Evolutionary conservation across 2,329 filamentous ascomycete genomes (phyloP), one percentile per base, ranked within the genome.

Genomic region (Ceratocystis destructans): DNA sequence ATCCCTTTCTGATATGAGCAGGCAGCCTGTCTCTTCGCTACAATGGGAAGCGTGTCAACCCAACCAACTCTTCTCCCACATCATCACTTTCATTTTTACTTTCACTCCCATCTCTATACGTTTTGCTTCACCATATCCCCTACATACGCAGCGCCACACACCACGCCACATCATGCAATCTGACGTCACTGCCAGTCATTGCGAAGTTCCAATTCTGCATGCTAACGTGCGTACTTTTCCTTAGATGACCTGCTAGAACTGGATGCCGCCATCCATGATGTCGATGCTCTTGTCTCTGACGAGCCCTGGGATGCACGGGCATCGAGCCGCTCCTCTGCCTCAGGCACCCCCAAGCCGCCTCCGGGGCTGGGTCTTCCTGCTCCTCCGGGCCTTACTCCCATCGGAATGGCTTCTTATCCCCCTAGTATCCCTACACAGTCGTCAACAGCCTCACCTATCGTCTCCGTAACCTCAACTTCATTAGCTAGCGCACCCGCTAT

Each of bases 271-370:
- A 80, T 79, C 2, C 78, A 79, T 55, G 85, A 82, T n/a, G 83
- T 89, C 50, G 86, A 89, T 72, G 85, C 85, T 2, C 76, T 89
- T 3, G 86, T 89, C 12, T 83, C 85, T 25, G 87, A 89, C 71
- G 76, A 82, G n/a, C 71, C 73, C 3, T 44, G 61, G 55, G 6
- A 64, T 48, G 25, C n/a, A 25, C 20, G 33, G 6, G 20, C 37
- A 31, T 64, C 65, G n/a, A 48, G 41, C 22, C 45, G 33, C 22
- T 61, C 64, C 5, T n/a, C 44, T n/a, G 25, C 22, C n/a, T 25
- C 64, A 3, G 55, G 17, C 8, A 50, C 44, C 10, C 44, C 64
- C n/a, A 65, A 65, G 44, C 64, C 64, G 50, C 64, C 64, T 12
- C 64, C 64, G 8, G 64, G 64, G 6, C 31, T 65, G 12, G 67